Percentiles rank a stretch among this genome's conserved stretches.
phyloP scores from a whole-genome alignment of 106 monocot species.

The Allium cepa region DNA sequence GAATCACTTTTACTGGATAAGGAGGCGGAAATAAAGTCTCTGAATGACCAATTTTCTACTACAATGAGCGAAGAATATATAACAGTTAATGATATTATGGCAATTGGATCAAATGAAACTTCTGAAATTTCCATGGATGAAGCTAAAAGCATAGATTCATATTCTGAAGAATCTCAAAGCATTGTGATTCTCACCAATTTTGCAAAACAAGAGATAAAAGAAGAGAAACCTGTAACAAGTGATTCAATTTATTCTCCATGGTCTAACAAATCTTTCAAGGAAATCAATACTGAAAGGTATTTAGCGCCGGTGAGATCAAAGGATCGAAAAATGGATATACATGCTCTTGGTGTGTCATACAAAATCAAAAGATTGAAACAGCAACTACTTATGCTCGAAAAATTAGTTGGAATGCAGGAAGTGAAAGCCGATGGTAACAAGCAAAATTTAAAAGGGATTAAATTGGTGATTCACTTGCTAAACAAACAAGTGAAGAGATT shows the following conservation, averaged over 20 bases:
- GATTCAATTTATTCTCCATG: conserved; percentile 15
- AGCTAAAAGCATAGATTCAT: conserved; percentile 2
- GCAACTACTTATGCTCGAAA: conserved; percentile 61
- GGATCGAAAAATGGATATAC: conserved; percentile 67
- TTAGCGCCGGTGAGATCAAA: neutral
- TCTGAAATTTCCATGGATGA: conserved; percentile 10
- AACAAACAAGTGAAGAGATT: conserved; percentile 77
- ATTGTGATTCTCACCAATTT: neutral
- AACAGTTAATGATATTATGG: neutral
- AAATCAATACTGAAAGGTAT: neutral
- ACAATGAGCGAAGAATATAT: too few relatives aligned
- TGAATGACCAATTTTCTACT: conserved; percentile 31
- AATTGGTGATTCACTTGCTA: conserved; percentile 35
- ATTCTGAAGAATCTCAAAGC: neutral
- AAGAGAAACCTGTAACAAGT: conserved; percentile 53
- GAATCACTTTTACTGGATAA: conserved; percentile 36
- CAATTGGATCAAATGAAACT: neutral
- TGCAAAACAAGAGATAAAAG: conserved; percentile 29
- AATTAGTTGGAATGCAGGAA: conserved; percentile 27
- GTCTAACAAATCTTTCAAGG: conserved; percentile 7
- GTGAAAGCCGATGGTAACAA: conserved; percentile 12
- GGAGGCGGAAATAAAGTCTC: conserved; percentile 39
- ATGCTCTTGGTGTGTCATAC: conserved; percentile 67
- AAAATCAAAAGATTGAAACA: conserved; percentile 90
- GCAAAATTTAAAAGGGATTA: conserved; percentile 31